Conservation (phyloP, 805 yeast genomes). For the Pichia exigua region DNA sequence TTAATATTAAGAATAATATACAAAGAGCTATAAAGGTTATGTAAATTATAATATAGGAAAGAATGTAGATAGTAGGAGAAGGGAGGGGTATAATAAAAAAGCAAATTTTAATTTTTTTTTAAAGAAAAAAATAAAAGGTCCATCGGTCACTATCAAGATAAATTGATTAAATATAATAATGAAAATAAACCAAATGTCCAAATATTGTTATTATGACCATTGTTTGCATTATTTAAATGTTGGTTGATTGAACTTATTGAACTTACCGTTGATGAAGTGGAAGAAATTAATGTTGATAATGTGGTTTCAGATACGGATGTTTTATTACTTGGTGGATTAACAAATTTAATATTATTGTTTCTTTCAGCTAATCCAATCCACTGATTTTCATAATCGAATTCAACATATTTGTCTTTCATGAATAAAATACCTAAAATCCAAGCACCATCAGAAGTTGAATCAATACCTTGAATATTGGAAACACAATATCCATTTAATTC, state of each 20-base stretch:
- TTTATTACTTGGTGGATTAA: slow-evolving; percentile 10
- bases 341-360: slow-evolving; percentile 23
- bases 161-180: neutral
- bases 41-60: neutral
- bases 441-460: slow-evolving; percentile 29
- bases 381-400: slow-evolving; percentile 45
- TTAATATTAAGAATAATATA: too few relatives aligned
- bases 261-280: neutral
- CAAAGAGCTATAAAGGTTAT: neutral
- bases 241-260: neutral
- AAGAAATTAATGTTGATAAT: neutral
- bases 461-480: slow-evolving; percentile 55
- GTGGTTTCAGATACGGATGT: neutral
- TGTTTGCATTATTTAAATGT: neutral
- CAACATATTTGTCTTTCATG: slow-evolving; percentile 45
- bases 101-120: neutral
- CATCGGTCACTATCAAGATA: neutral
- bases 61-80: neutral
- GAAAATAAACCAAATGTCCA: neutral
- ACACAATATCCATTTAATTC: slow-evolving; percentile 47
- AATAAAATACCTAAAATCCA: slow-evolving; percentile 67
- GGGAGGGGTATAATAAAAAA: neutral
- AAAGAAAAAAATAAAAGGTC: neutral
- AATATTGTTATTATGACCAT: neutral
- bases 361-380: slow-evolving; percentile 48